Base-by-base conservation (phyloP, 805 yeast species). In the Ogataea haglerorum region DNA sequence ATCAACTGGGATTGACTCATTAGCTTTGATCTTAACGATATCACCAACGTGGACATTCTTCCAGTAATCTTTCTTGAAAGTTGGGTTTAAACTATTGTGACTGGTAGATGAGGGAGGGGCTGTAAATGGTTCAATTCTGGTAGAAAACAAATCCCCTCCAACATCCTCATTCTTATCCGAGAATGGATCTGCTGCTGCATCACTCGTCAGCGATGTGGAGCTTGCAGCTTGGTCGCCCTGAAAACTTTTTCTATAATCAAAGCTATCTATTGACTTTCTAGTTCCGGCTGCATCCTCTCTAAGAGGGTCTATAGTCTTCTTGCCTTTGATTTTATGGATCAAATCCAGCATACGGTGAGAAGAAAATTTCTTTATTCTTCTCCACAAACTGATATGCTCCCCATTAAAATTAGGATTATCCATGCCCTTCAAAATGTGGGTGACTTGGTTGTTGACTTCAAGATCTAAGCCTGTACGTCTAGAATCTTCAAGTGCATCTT, bases 401-500 rank as follows among this genome's bases (percentile, higher is more conserved):
- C 76, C 81, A 26, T 74, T 69, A 15, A 78, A 78, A 54, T 85
- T 85, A 14, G 68, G 65, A 59, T 85, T 85, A 23, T 63, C 63
- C 30, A 76, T 54, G 36, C 82, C 77, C 36, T 60, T 56, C 30
- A 85, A 66, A 32, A 82, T 76, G 57, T 83, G 88, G 0, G 89
- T 82, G 24, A 70, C 65, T 36, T 84, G 85, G 59, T 85, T 85
- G 58, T 85, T 85, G 26, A 85, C 78, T 60, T 85, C 88, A 58
- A 82, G 63, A 63, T 85, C 95, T 29, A 80, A 64, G 2, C 73
- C 68, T 0, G 88, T 80, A 64, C 95, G 73, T 60, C 88, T 69
- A 8, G 86, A 83, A 60, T 85, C 95, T 61, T 85, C 95, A 31
- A 85, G 64, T 1, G 87, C 93, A 63, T 85, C 95, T 53, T 83